Evolutionary conservation across 345 rosid species (phyloP).

Genomic region (Chamaenerion angustifolium): DNA sequence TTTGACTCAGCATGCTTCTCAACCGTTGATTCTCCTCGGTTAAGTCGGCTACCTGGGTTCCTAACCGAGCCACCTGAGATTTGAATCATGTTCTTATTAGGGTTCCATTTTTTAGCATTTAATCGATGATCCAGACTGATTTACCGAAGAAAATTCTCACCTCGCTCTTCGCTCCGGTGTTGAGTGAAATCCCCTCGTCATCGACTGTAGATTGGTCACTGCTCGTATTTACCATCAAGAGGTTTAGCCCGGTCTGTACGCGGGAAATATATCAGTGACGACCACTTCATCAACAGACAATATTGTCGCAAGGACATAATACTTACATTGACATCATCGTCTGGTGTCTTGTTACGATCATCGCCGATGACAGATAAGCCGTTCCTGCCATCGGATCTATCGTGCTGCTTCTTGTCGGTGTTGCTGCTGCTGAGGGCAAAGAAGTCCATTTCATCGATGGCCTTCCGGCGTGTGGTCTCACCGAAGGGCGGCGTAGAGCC

Average conservation of each 20-base stretch:
- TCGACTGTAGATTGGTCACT: conserved; percentile 59
- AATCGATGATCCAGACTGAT: no score
- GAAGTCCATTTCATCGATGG: conserved; percentile 42
- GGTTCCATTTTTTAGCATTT: no score
- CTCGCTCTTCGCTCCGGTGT: conserved; percentile 37
- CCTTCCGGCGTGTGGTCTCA: conserved; percentile 3
- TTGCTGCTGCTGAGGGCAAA: conserved; percentile 16
- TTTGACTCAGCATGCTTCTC: conserved; percentile 24
- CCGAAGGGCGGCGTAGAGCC: conserved; percentile 1
- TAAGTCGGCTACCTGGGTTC: conserved; percentile 30
- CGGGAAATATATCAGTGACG: no score
- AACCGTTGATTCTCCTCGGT: conserved; percentile 40
- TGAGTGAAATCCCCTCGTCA: conserved; percentile 41
- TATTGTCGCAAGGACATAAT: no score
- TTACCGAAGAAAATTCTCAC: conserved; percentile 16
- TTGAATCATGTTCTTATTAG: background rate
- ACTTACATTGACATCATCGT: conserved; percentile 16
- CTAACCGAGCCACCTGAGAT: conserved; percentile 29
- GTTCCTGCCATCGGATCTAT: background rate
- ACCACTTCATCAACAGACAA: no score
- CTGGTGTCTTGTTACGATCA: conserved; percentile 4
- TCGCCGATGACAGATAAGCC: background rate
- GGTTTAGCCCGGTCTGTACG: conserved; percentile 53
- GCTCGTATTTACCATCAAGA: conserved; percentile 39
- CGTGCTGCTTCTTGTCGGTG: conserved; percentile 4